Base-by-base conservation (phyloP, 1,284 basidiomycete species). In the Tylopilus sp. region DNA sequence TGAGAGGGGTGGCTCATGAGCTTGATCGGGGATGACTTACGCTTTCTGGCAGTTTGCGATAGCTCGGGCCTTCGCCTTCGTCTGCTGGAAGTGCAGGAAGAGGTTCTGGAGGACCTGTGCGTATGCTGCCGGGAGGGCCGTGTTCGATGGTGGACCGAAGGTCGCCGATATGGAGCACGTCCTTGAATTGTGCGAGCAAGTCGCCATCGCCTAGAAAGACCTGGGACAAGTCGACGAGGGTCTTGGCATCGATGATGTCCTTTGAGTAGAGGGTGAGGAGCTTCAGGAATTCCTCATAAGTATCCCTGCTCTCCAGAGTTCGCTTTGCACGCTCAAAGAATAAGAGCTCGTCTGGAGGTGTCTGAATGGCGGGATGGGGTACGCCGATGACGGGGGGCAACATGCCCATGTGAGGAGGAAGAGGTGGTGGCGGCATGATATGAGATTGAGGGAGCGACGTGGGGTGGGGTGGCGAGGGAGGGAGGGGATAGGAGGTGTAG, bases 251-350 rank as follows among this genome's bases (percentile, higher is more conserved):
- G 64, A 99, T 90, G 62, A 98, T 88, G 57, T 98, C 94, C 65
- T 90, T 85, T 17, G 87, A 82, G 67, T 86, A 93, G 28, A 93
- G 76, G 67, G 88, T 88, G 61, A 93, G 79, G 40, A 92, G 74
- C 71, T 91, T 92, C 57, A 93, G 77, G 74, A 93, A 92, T 64
- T 93, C 90, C 60, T 90, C 85, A 66, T 92, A 93, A 20, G 82
- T 82, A 39, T 85, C 79, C 56, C 83, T 83, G 69, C 82, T 82
- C 66, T 92, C 90, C 52, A 92, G 77, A 44, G 80, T 78, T 63
- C 85, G 86, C 74, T 88, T 89, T 69, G 94, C 90, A 48, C 91
- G 85, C 67, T 98, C 94, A 66, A 98, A 98, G 79, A 98, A 98
- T 14, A 90, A 77, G 24, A 96, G 81, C 66, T 97, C 94, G 59